A percentile compares a stretch with the other conserved stretches of the same genome.
Conservation (phyloP, 306 rosid species). For the Argentina anserina region DNA sequence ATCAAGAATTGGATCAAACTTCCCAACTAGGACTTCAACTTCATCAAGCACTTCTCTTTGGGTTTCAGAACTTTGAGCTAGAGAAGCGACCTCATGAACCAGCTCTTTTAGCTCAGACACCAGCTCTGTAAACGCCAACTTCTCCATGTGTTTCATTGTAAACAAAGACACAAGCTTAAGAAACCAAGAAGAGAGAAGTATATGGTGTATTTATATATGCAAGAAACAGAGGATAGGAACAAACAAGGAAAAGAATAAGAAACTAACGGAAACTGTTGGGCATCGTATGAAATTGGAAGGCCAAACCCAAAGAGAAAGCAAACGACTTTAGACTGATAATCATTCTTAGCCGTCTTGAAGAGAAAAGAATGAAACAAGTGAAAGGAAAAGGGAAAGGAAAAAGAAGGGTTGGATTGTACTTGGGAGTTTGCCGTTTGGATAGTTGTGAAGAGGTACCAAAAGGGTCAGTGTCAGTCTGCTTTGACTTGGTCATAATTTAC, state of each 20-base stretch:
- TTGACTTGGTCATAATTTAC: background rate
- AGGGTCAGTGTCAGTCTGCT: slow-evolving; percentile 51
- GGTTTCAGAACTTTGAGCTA: slow-evolving; percentile 41
- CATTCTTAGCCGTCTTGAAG: slow-evolving; percentile 15
- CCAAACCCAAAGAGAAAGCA: slow-evolving; percentile 3
- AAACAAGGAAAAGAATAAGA: background rate
- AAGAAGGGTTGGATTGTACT: background rate
- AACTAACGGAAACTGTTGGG: background rate
- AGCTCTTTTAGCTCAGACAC: slow-evolving; percentile 37
- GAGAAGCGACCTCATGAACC: slow-evolving; percentile 49
- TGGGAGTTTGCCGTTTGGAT: slow-evolving; percentile 33
- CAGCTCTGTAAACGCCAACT: slow-evolving; percentile 36
- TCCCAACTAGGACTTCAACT: slow-evolving; percentile 51
- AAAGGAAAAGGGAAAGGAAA: no score
- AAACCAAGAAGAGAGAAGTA: background rate
- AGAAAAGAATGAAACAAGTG: slow-evolving; percentile 3
- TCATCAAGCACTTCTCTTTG: slow-evolving; percentile 43
- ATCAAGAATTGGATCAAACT: slow-evolving; percentile 49
- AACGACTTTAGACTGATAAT: background rate
- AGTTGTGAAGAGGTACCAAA: slow-evolving; percentile 20
- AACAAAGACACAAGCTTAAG: background rate
- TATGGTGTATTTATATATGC: background rate
- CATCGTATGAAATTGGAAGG: background rate
- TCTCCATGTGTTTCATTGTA: slow-evolving; percentile 32
- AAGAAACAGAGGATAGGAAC: background rate